Base-by-base conservation (phyloP, 23 red algal genomes). In the Pyropia haitanensis region DNA sequence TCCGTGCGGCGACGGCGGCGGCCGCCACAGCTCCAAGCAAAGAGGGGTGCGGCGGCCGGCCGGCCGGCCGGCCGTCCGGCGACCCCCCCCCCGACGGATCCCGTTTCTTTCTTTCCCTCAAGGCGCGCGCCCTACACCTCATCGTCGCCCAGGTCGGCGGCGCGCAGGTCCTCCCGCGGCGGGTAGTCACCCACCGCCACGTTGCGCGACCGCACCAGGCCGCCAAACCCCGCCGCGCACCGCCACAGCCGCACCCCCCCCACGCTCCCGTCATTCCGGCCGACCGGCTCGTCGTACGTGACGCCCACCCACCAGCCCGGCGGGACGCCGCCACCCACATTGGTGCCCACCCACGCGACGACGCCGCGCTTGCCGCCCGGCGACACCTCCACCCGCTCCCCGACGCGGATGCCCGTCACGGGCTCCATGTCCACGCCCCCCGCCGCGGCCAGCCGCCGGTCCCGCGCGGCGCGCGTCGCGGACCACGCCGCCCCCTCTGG, bases 251-350 rank as follows among this genome's bases (percentile, higher is more conserved):
- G 49, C 15, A 79, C 74, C 14, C 83, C 83, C 18, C 70, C 71
- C 9, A 88, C 67, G 18, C 21, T 49, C 61, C 86, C 86, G 56
- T 90, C 86, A 51, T 90, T 90, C 70, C 62, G 70, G 17, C 86
- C 86, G 18, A 90, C 76, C 8, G 86, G 86, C 61, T 90, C 86
- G 58, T 90, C 86, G 52, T 57, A 90, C 46, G n/a, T 25, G 6
- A 90, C 60, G 67, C 86, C 86, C 18, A 90, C 28, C 86, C 86
- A 90, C 77, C 71, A 80, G 21, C 86, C 86, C 0, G 56, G 57
- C 0, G 86, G 86, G 19, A 90, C 29, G 0, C 18, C 61, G 5
- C 39, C 39, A 17, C 56, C 22, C 53, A 83, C 39, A 18, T 63
- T 57, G 17, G 10, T 22, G n/a, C 86, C 86, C 7, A 83, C 76